These are phyloP conservation scores for Epichloe sibirici DNA, from an alignment of 2,329 filamentous ascomycete species.

Conservation along the genomic window DNA sequence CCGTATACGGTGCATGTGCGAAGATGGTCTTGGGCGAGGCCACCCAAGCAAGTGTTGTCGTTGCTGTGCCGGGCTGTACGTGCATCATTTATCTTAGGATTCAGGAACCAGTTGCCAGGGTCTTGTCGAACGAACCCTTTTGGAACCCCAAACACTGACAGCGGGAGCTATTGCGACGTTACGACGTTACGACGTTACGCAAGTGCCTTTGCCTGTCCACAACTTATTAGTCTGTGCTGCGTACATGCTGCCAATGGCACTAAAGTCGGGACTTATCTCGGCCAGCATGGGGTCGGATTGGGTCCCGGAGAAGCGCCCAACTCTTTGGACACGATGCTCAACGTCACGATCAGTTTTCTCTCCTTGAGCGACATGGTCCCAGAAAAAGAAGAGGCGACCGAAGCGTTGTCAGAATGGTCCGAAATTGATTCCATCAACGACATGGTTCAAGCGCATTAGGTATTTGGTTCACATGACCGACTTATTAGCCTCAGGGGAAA, in stretches of 20 bases:
- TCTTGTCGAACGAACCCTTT: neutral
- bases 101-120: neutral
- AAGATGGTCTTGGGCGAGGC: neutral
- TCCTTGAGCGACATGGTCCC: neutral
- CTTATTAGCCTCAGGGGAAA: neutral
- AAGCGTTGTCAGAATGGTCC: neutral
- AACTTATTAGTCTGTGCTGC: neutral
- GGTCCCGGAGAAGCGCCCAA: neutral
- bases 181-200: slow-evolving; percentile 2
- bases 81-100: slow-evolving; percentile 1
- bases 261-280: neutral
- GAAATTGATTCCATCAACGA: neutral
- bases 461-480: neutral
- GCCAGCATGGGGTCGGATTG: neutral
- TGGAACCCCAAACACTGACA: neutral
- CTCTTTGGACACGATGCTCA: neutral
- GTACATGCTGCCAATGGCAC: neutral
- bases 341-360: neutral
- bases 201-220: neutral
- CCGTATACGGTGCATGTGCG: no score
- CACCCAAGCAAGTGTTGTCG: neutral
- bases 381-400: neutral
- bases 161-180: slow-evolving; percentile 2
- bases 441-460: neutral
- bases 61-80: neutral